Base-by-base conservation (phyloP, 1,284 basidiomycete genomes). In the Malassezia globosa region DNA sequence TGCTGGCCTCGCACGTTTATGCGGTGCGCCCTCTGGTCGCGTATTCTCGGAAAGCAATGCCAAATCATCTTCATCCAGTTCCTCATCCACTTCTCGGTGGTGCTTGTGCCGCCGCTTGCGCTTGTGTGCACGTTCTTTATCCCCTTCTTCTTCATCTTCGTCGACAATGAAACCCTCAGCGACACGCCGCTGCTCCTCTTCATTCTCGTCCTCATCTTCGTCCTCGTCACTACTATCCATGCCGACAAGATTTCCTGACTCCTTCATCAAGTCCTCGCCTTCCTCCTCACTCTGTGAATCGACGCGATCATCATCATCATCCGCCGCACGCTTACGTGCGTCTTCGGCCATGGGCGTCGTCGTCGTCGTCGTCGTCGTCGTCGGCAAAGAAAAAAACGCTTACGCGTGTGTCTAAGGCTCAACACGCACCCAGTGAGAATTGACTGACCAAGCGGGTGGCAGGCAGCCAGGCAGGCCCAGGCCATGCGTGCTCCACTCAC, bases 1-100 rank as follows among this genome's bases (percentile, higher is more conserved):
- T 14, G 47, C 53, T 25, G 40, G 37, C 13, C 38, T 37, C 11
- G 42, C 45, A 18, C 39, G 45, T 42, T 66, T 54, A 24, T 58
- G 50, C 6, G 70, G 55, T 37, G 59, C 49, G 18, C 79, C 21
- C 14, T 11, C 34, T 1, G 48, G 78, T 7, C 92, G 89, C 3
- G 87, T 88, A 63, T 96, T 97, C 77, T 97, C 94, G 66, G 87
- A 86, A 19, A 97, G 73, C 7, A 97, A 78, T 45, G 92, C 90
- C 46, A 97, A 74, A 68, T 97, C 94, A 65, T 97, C 94, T 46
- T 96, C 92, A 59, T 94, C 89, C 37, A 95, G 75, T n/a, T 77
- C 76, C 25, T 76, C 85, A 51, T 82, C 72, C 51, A 42, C 2
- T n/a, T 51, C 44, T 2, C 38, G 41, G 34, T 24, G 46, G 7